phyloP scores from a whole-genome alignment of 2,329 filamentous ascomycete genomes.

The Pezicula rhizophila region DNA sequence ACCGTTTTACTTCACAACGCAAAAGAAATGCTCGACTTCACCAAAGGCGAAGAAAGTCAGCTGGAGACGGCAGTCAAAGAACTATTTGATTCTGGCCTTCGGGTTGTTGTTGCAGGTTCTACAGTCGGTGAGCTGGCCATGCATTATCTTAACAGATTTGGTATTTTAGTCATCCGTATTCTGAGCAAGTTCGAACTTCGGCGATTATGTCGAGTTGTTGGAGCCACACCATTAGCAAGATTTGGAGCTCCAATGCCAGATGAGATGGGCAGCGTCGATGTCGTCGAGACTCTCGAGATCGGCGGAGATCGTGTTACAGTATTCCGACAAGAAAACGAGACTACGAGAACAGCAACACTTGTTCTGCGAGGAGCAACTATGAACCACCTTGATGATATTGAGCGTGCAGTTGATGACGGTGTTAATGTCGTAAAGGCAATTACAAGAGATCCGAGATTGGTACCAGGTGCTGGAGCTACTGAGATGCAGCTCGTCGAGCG shows the following conservation, averaged over 20 bases:
- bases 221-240: constrained; percentile 90
- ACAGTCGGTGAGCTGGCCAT: constrained; percentile 93
- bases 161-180: constrained; percentile 93
- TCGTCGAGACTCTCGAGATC: constrained; percentile 96
- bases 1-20: constrained; percentile 95
- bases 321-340: constrained; percentile 92
- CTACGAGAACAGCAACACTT: constrained; percentile 87
- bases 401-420: constrained; percentile 94
- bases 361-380: constrained; percentile 94
- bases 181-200: constrained; percentile 97
- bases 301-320: constrained; percentile 97
- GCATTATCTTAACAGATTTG: constrained; percentile 96
- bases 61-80: constrained; percentile 91
- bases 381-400: constrained; percentile 95
- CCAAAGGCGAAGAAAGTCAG: constrained; percentile 90
- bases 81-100: constrained; percentile 85
- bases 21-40: constrained; percentile 98
- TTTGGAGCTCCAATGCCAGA: constrained; percentile 99
- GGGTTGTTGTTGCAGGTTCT: constrained; percentile 86
- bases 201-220: constrained; percentile 89
- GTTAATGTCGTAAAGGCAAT: constrained; percentile 99
- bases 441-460: constrained; percentile 83
- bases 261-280: constrained; percentile 91
- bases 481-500: constrained; percentile 92
- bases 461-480: constrained; percentile 89